A percentile compares a stretch with the other conserved stretches of the same genome.
Conservation (phyloP, 345 rosid species). For the Citrus mangshanensis region DNA sequence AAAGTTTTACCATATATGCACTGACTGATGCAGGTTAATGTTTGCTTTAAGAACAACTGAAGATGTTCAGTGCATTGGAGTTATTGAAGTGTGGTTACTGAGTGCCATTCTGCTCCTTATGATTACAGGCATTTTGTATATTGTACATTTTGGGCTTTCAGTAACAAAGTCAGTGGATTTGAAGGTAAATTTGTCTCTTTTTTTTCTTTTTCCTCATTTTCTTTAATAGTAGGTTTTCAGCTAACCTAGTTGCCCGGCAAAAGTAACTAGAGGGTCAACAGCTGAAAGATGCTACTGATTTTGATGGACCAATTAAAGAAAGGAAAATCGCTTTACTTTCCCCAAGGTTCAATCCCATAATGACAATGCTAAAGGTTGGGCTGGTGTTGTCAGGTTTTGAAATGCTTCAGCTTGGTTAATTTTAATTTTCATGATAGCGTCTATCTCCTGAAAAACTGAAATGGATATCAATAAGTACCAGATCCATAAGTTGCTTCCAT, state of each 20-base stretch:
- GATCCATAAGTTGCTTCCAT: neutral
- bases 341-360: neutral
- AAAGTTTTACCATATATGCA: slow-evolving; percentile 42
- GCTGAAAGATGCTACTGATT: slow-evolving; percentile 2
- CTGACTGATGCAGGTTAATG: slow-evolving; percentile 65
- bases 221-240: neutral
- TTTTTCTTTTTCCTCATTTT: neutral
- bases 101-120: slow-evolving; percentile 12
- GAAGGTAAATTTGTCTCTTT: slow-evolving; percentile 40
- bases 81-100: slow-evolving; percentile 12
- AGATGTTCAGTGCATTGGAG: slow-evolving; percentile 14
- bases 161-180: slow-evolving; percentile 53
- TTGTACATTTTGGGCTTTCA: slow-evolving; percentile 43
- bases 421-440: neutral
- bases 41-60: slow-evolving; percentile 9
- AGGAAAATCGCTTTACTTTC: neutral
- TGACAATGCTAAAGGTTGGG: neutral
- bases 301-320: neutral
- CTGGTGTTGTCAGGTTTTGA: neutral
- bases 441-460: neutral
- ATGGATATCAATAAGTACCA: neutral
- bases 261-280: slow-evolving; percentile 5
- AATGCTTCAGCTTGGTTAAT: neutral
- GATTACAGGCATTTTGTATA: slow-evolving; percentile 60
- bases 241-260: neutral